Base-by-base conservation (phyloP, 164 flowering plant genomes). In the Vitis vinifera region DNA sequence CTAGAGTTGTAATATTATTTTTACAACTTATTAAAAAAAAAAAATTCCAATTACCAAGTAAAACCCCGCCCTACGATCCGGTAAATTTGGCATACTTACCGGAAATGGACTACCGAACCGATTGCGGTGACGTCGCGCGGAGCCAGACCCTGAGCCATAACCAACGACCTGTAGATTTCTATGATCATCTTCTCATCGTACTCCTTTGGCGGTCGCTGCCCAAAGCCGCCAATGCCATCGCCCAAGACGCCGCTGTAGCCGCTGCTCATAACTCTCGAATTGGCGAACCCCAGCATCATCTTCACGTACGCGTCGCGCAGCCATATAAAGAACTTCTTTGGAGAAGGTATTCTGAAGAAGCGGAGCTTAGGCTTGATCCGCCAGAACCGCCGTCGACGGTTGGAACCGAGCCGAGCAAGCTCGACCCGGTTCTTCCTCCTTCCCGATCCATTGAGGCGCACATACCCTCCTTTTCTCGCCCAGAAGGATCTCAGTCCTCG, bases 281-380 rank as follows among this genome's bases (percentile, higher is more conserved):
- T 80, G 0, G 97, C 87, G 3, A 92, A 27, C 14, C 81, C 67
- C 55, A 88, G 71, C 98, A 93, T 91, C 89, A 90, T 80, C 7
- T 78, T 88, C 66, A 89, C 95, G 72, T 93, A 93, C 12, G 82
- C 91, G 70, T 93, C 98, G 2, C 97, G 77, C 3, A 93, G 76
- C 70, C 86, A 70, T 0, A 66, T 14, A 1, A 91, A 53, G 13
- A 88, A 63, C 67, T 73, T 87, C 87, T 81, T 88, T 0, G 90
- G 87, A 3, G 86, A 76, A 2, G 67, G 3, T 44, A 53, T 10
- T 9, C 68, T 62, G 48, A 72, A 37, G 68, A 84, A 55, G 53
- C 75, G 69, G 19, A 91, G 67, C 85, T 78, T 87, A 7, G 83
- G 83, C 78, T 78, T 83, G 69, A 90, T 67, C 76, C 84, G 71